Evolutionary conservation across 768 basidiomycete species (phyloP), one percentile per base, ranked within the genome.

Genomic region (Leccinellum rugosiceps): DNA sequence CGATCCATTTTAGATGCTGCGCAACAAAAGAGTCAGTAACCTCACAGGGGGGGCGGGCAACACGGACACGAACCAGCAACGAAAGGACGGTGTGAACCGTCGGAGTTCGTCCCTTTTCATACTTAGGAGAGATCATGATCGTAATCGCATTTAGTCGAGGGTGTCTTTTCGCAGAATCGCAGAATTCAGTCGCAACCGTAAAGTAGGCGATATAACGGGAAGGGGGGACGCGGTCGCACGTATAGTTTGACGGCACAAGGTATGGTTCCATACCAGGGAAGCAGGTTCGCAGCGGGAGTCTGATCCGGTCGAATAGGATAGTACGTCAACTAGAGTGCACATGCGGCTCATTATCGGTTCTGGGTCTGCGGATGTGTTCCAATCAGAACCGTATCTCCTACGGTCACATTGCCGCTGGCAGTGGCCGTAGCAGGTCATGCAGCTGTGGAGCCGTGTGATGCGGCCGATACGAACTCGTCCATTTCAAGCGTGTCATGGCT

Each of bases 401-500:
- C 30, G 45, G 41, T 38, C 55, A 56, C 45, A 25, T 51, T 61
- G 31, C 49, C 49, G 49, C 49, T 34, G 31, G 21, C 21, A 32
- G 30, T 50, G 59, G 50, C 44, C 6, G 41, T 53, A 3, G 32
- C 31, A 32, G 44, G 66, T 59, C 57, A 57, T 63, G 55, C 41
- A 43, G 19, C 67, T 67, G 66, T 69, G 57, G 57, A 46, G 46
- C 58, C 64, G 47, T 56, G 54, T 52, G 59, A 62, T 30, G 31
- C 30, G 30, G 50, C 8, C 5, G 11, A 9, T 23, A 19, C 23
- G 34, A 62, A 53, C 23, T 45, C 53, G 69, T 63, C 41, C 41
- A 43, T 67, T 68, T 57, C 46, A 19, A 35, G 47, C 48, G 32
- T 23, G 50, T 44, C 25, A 19, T n/a, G 26, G 55, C 50, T 56